phyloP scores from a whole-genome alignment of 208 protist species.

The Angomonas deanei region DNA sequence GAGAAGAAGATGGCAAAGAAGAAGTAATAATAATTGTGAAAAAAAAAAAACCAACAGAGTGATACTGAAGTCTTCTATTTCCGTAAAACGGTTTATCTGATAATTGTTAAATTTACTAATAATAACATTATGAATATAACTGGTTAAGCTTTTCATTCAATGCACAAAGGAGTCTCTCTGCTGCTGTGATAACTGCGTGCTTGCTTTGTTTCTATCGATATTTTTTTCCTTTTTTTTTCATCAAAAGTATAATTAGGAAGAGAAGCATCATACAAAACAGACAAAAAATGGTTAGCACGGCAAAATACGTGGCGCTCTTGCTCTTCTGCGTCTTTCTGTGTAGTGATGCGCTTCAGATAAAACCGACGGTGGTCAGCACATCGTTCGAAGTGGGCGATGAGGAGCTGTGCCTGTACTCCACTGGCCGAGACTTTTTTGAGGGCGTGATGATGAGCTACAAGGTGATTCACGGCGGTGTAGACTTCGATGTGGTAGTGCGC shows the following conservation, averaged over 20 bases:
- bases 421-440: conserved; percentile 47
- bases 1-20: conserved; percentile 83
- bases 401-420: conserved; percentile 70
- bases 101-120: too few relatives aligned
- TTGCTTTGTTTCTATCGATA: too few relatives aligned
- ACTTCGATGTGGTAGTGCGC: conserved; percentile 74
- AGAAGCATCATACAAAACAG: too few relatives aligned
- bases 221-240: too few relatives aligned
- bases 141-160: too few relatives aligned
- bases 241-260: too few relatives aligned
- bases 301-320: not conserved
- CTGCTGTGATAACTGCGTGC: too few relatives aligned
- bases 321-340: not conserved
- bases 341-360: conserved; percentile 30
- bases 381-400: conserved; percentile 62
- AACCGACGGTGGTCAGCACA: conserved; percentile 39
- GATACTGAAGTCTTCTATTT: not conserved
- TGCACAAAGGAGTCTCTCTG: too few relatives aligned
- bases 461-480: conserved; percentile 47
- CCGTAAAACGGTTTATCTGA: too few relatives aligned
- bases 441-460: conserved; percentile 70
- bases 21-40: conserved; percentile 22
- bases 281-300: not conserved
- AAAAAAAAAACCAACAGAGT: not conserved
- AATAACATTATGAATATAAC: not conserved